Base-by-base conservation (phyloP, 352 stramenopile genomes). In the Peronospora destructor region DNA sequence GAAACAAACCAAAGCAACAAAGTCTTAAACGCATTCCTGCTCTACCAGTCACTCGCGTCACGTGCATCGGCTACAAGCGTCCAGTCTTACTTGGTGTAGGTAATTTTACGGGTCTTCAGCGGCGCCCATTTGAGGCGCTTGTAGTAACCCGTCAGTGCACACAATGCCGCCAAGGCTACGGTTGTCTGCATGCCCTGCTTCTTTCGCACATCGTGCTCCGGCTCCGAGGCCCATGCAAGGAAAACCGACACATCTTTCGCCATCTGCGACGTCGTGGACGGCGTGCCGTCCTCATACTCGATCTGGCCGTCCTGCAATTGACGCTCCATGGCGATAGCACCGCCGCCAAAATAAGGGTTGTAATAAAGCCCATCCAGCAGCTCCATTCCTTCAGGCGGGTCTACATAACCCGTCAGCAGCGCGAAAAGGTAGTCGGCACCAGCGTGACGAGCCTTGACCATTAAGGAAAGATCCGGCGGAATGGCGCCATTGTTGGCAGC, bases 311-410 rank as follows among this genome's bases (percentile, higher is more conserved):
- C 96, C 67, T 91, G 84, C 38, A 99, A 76, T 66, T 97, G 96
- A 49, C 95, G 91, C 53, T 97, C 94, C 96, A 99, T 99, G 59
- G 94, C 93, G 80, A 99, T 99, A 38, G 91, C 91, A 53, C 95
- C 95, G 34, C 96, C 96, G 17, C 91, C 85, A 57, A 98, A 99
- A 83, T 98, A 99, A 26, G 95, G 96, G 78, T 98, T 98, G 86
- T 99, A 98, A 77, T 98, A 97, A 17, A 98, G 82, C 19, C 86
- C 85, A 12, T 60, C 56, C 29, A 86, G 62, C 12, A 95, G 55
- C 45, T 92, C 84, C 65, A 85, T 95, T 56, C 89, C 88, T 64
- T 92, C 85, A 46, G 92, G 96, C 13, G 93, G 66, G 17, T 98
- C 95, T 29, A 93, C 85, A 81, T 99, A 99, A 41, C 96, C 96